Conservation (phyloP, 139 green algal genomes). For the Closterium sp. region DNA sequence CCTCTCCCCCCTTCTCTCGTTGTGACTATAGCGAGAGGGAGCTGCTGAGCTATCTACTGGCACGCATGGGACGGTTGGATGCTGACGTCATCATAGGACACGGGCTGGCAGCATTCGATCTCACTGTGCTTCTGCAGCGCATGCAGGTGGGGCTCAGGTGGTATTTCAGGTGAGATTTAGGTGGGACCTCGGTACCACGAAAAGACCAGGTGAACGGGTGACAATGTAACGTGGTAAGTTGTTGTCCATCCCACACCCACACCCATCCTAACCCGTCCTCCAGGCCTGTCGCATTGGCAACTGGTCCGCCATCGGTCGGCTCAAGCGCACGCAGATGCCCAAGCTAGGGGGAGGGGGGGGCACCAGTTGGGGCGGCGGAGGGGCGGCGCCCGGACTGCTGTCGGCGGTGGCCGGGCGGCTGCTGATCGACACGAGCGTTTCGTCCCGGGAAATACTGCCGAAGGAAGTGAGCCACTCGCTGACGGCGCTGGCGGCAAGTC, state of each 20-base stretch:
- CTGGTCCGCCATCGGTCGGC: slow-evolving; percentile 88
- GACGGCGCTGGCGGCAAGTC: slow-evolving; percentile 70
- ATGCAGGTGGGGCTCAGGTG: background rate
- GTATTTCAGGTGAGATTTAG: background rate
- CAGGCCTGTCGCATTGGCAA: slow-evolving; percentile 75
- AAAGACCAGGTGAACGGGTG: background rate
- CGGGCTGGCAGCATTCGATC: slow-evolving; percentile 89
- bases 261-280: background rate
- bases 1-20: background rate
- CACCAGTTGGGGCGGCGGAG: slow-evolving; percentile 78
- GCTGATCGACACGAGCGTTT: slow-evolving; percentile 96
- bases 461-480: slow-evolving; percentile 93
- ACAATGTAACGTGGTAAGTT: too few relatives aligned
- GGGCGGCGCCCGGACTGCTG: slow-evolving; percentile 74
- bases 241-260: too few relatives aligned
- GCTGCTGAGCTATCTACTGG: slow-evolving; percentile 85
- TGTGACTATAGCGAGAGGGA: slow-evolving; percentile 71
- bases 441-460: slow-evolving; percentile 81
- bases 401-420: slow-evolving; percentile 74
- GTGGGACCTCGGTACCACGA: too few relatives aligned
- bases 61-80: slow-evolving; percentile 77
- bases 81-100: slow-evolving; percentile 93
- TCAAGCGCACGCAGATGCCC: slow-evolving; percentile 85
- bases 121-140: slow-evolving; percentile 87
- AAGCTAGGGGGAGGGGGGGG: slow-evolving; percentile 72